Conservation (phyloP, 1,284 basidiomycete species). For the Tilletia setariae region DNA sequence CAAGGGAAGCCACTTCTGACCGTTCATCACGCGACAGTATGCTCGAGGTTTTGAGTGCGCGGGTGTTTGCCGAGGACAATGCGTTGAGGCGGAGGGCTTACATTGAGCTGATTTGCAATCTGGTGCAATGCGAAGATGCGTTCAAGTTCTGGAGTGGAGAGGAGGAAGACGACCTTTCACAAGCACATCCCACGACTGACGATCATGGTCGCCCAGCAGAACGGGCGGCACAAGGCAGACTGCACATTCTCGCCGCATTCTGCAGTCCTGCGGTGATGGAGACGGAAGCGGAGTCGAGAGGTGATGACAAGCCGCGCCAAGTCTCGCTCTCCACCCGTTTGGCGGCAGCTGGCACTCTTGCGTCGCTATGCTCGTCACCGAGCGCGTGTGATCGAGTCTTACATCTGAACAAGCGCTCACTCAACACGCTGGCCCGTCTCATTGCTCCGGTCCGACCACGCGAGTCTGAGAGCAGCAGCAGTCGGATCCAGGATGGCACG, state of each 20-base stretch:
- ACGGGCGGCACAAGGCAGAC: not conserved
- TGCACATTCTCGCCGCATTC: constrained; percentile 14
- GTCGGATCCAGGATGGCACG: constrained; percentile 35
- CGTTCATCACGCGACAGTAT: not conserved
- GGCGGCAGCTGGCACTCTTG: constrained; percentile 80
- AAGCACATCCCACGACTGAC: not conserved
- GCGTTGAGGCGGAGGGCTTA: constrained; percentile 77
- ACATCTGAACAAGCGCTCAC: not conserved
- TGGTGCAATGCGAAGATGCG: constrained; percentile 71
- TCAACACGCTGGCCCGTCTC: constrained; percentile 10
- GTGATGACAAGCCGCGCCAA: not conserved
- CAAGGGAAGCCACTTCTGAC: too few species aligned
- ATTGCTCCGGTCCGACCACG: not conserved
- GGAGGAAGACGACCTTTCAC: constrained; percentile 17
- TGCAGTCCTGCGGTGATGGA: not conserved
- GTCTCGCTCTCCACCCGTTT: constrained; percentile 65
- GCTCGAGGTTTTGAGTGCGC: constrained; percentile 50
- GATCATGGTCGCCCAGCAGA: not conserved
- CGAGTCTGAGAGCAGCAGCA: not conserved
- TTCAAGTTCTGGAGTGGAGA: constrained; percentile 66
- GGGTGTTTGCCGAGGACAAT: constrained; percentile 76
- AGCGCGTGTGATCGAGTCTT: constrained; percentile 45
- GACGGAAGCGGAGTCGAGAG: not conserved
- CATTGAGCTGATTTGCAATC: constrained; percentile 88
- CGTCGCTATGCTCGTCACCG: constrained; percentile 67